Evolutionary conservation across 2,329 filamentous ascomycete species (phyloP), one percentile per base, ranked within the genome.

Genomic region (Botrytis galanthina): DNA sequence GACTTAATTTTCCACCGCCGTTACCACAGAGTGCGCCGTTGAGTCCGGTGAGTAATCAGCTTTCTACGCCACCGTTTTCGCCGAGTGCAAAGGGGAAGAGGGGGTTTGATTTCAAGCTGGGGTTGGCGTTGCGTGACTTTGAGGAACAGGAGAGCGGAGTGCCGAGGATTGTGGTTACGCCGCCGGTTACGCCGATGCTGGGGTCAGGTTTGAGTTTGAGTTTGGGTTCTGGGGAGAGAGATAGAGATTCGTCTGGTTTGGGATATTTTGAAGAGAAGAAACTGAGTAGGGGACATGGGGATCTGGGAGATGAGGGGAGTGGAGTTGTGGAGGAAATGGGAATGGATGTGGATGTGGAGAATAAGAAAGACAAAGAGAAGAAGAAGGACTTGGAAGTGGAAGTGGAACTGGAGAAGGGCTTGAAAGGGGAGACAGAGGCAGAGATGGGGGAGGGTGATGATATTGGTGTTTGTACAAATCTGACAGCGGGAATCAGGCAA

Each of bases 91-190:
- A 29, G 44, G 32, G 22, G 22, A 48, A 8, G 22, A n/a, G 3
- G 37, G 26, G 35, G 12, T 51, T 51, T n/a, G 48, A 51, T n/a
- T 51, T 51, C n/a, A 39, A 26, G 22, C 6, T 39, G 7, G 3
- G 35, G 35, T 14, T 32, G 12, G 20, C 48, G 7, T 22, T n/a
- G 29, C 4, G 32, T 12, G 62, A 35, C 35, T 32, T 44, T 26
- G 62, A 51, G 42, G 42, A 29, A 10, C 42, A 5, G 16, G 5
- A 18, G 5, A 20, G 39, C 3, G 20, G 18, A 9, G 39, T 64
- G n/a, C 61, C 39, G 39, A 32, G 9, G n/a, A 64, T 64, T 46
- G 61, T 64, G n/a, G 61, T 64, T 35, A 64, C 42, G 6, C 42
- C 62, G 2, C 62, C 62, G 3, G 26, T 62, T n/a, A 42, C 14